Percentiles rank a stretch among this genome's conserved stretches.
Evolutionary conservation across 306 rosid species (phyloP).

Genomic region (Crotalaria pallida): DNA sequence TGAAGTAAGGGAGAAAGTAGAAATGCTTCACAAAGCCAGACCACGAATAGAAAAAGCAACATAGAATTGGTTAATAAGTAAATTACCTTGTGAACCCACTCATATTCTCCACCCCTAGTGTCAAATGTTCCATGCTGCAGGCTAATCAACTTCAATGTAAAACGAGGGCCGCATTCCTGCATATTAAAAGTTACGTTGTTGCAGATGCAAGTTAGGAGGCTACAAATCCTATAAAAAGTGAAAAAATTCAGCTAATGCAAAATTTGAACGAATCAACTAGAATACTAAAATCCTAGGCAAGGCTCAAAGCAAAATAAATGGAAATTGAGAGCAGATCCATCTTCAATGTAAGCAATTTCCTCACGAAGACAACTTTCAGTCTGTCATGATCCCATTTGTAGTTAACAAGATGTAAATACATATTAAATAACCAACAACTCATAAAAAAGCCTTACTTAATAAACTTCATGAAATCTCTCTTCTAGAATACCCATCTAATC

Average conservation of each 20-base stretch:
- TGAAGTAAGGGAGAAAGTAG: background rate
- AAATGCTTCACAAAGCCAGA: background rate
- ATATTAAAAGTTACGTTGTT: background rate
- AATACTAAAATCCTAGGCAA: background rate
- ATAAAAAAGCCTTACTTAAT: background rate
- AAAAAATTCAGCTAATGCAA: background rate
- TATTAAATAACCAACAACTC: background rate
- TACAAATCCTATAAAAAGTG: background rate
- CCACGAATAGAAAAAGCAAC: background rate
- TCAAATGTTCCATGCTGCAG: constrained; percentile 90
- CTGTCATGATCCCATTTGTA: background rate
- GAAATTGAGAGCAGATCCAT: constrained; percentile 1
- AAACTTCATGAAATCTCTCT: background rate
- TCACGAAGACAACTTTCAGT: background rate
- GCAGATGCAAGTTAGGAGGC: constrained; percentile 7
- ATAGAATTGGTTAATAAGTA: background rate
- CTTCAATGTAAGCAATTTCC: background rate
- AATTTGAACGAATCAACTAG: constrained; percentile 6
- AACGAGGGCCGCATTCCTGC: constrained; percentile 95
- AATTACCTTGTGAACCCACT: constrained; percentile 94
- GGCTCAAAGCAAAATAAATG: background rate
- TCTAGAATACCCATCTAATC: background rate
- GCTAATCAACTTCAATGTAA: constrained; percentile 72
- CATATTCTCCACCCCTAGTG: constrained; percentile 79
- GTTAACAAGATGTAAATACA: background rate